phyloP scores from a whole-genome alignment of 306 rosid species.

The Cyamopsis tetragonoloba region DNA sequence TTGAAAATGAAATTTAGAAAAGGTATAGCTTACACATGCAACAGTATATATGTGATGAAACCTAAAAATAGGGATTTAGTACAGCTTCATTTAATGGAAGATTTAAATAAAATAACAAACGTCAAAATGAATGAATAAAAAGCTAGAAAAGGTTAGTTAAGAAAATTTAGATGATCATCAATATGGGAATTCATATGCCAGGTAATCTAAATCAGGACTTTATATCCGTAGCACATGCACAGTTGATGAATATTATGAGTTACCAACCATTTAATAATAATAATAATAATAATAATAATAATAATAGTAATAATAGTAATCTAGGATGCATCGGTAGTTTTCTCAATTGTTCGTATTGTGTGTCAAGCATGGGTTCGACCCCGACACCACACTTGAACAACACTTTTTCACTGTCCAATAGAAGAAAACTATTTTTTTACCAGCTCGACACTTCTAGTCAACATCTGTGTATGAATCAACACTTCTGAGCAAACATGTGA shows the following conservation, averaged over 20 bases:
- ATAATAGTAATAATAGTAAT: no score
- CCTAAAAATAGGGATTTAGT: conserved; percentile 7
- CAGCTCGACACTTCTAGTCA: no score
- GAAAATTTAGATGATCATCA: background rate
- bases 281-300: no score
- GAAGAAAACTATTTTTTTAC: no score
- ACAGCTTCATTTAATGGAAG: background rate
- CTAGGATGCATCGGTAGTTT: no score
- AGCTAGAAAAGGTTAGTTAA: background rate
- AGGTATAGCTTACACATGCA: background rate
- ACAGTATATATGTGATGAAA: background rate
- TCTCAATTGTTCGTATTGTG: no score
- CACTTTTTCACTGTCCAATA: no score
- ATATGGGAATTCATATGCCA: background rate
- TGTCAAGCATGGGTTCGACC: no score
- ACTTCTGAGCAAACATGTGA: no score
- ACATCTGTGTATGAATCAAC: no score
- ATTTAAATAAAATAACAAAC: background rate
- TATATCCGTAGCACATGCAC: background rate
- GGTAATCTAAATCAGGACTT: background rate
- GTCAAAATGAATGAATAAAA: background rate
- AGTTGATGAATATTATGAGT: background rate
- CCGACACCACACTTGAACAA: no score
- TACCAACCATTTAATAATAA: background rate
- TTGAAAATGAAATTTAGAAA: conserved; percentile 9